Evolutionary conservation across 1,284 basidiomycete species (phyloP).

Genomic region (Serendipita sp.): DNA sequence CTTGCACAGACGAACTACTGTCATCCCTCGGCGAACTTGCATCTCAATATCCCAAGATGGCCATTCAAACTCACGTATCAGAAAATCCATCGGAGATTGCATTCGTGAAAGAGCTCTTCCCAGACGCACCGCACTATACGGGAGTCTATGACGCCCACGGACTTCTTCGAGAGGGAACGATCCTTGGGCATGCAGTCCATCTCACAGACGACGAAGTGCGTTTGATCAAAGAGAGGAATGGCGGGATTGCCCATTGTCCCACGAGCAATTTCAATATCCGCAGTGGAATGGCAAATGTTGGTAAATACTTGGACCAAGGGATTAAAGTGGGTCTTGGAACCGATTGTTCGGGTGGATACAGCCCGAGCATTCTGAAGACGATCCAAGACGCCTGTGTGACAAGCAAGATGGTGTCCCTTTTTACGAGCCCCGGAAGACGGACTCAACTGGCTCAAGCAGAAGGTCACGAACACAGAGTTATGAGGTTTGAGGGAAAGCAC

Average conservation of each 20-base stretch:
- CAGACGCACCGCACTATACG: conserved; percentile 46
- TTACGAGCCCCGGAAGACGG: not conserved
- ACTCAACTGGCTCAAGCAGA: conserved; percentile 12
- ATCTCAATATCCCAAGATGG: conserved; percentile 31
- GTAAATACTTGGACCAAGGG: conserved; percentile 64
- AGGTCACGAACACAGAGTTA: conserved; percentile 12
- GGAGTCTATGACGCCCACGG: conserved; percentile 71
- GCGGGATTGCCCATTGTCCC: conserved; percentile 87
- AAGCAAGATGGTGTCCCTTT: conserved; percentile 49
- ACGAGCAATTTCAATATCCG: conserved; percentile 84
- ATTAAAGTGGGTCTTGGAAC: conserved; percentile 87
- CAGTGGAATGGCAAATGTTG: conserved; percentile 71
- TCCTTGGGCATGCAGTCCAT: conserved; percentile 84
- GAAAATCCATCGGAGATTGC: conserved; percentile 73
- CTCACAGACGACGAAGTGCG: conserved; percentile 55
- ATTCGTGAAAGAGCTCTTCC: conserved; percentile 54
- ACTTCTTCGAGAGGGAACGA: conserved; percentile 65
- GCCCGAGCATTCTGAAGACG: conserved; percentile 68
- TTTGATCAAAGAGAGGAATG: conserved; percentile 49
- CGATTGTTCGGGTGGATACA: conserved; percentile 84
- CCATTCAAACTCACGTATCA: conserved; percentile 86
- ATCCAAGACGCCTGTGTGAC: conserved; percentile 74
- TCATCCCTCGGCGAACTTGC: conserved; percentile 43
- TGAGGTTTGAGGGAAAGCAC: conserved; percentile 43
- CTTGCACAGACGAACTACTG: conserved; percentile 71